phyloP scores from a whole-genome alignment of 768 basidiomycete genomes.

The Epithele typhae region DNA sequence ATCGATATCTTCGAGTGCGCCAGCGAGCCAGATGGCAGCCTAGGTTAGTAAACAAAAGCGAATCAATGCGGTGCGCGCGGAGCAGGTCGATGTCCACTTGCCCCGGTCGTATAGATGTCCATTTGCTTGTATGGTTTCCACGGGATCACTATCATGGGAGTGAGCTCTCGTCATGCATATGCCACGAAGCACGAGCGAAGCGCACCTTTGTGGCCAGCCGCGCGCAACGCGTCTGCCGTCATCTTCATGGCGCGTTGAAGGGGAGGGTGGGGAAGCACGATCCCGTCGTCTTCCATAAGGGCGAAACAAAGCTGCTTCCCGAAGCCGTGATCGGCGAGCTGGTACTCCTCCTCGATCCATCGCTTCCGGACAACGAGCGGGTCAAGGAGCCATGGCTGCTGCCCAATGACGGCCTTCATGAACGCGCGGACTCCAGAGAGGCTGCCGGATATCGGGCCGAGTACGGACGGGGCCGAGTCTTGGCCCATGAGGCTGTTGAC shows the following conservation, averaged over 20 bases:
- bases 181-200: background rate
- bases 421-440: conserved; percentile 50
- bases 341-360: conserved; percentile 43
- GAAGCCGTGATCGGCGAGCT: conserved; percentile 41
- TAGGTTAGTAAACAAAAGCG: too few species aligned
- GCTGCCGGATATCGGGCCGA: conserved; percentile 53
- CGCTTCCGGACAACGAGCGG: conserved; percentile 44
- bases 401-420: conserved; percentile 43
- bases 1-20: conserved; percentile 16
- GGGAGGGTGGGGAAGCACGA: conserved; percentile 61
- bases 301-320: conserved; percentile 44
- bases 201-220: conserved; percentile 63
- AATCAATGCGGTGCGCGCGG: too few species aligned
- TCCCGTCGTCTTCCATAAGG: conserved; percentile 64
- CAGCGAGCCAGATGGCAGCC: conserved; percentile 22
- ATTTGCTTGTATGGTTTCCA: conserved; percentile 58
- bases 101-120: conserved; percentile 37
- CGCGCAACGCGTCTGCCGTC: conserved; percentile 50
- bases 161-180: background rate
- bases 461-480: conserved; percentile 51
- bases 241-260: conserved; percentile 54
- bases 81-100: conserved; percentile 34
- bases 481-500: conserved; percentile 48
- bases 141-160: conserved; percentile 49
- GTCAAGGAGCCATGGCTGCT: conserved; percentile 53